These are phyloP conservation scores for Pontederia paniculata DNA, from an alignment of 176 grass and related monocot genomes.

Conservation along the genomic window DNA sequence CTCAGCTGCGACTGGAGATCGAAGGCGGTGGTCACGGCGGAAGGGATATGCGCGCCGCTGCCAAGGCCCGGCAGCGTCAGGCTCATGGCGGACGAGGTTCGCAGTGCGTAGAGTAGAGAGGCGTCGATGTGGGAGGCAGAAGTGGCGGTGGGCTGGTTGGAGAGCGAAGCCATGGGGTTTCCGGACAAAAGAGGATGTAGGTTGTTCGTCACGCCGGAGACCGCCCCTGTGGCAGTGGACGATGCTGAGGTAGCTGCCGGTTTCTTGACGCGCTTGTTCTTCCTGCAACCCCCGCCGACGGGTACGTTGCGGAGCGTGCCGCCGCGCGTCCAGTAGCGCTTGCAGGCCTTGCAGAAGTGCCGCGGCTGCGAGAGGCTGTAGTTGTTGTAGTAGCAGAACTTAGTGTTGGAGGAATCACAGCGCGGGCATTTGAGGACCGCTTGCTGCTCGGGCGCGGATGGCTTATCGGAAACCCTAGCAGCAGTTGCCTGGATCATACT, in stretches of 20 bases:
- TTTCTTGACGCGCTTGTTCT: slow-evolving; percentile 12
- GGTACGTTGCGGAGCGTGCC: slow-evolving; percentile 21
- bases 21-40: neutral
- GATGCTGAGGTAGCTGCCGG: neutral
- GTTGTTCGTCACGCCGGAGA: too few relatives aligned
- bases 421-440: slow-evolving; percentile 8
- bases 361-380: slow-evolving; percentile 22
- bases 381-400: slow-evolving; percentile 26
- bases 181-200: neutral
- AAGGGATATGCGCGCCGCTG: neutral
- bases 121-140: neutral
- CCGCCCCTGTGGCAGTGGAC: too few relatives aligned
- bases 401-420: neutral
- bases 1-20: slow-evolving; percentile 12
- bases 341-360: slow-evolving; percentile 20
- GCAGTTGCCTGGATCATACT: neutral
- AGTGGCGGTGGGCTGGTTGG: neutral
- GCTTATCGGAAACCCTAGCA: slow-evolving; percentile 4
- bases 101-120: neutral
- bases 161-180: neutral
- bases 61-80: neutral
- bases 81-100: neutral
- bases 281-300: slow-evolving; percentile 15
- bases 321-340: slow-evolving; percentile 19
- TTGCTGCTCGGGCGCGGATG: neutral